Evolutionary conservation across 1,284 basidiomycete species (phyloP), one percentile per base, ranked within the genome.

Genomic region (Cryptococcus sp.): DNA sequence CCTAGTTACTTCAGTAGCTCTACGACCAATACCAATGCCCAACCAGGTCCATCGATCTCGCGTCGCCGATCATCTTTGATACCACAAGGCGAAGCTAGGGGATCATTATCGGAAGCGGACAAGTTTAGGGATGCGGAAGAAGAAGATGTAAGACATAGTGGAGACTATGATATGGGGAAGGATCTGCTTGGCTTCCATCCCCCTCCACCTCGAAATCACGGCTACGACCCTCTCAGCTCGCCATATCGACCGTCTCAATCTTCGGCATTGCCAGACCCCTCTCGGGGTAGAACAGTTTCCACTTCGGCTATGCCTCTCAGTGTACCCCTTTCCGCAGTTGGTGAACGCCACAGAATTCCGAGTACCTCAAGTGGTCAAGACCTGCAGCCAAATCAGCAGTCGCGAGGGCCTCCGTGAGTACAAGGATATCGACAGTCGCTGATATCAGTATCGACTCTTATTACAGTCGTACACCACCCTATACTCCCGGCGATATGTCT

Each of bases 371-470:
- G 44, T 19, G 28, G 34, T 25, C 21, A 18, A n/a, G 36, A 11
- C 4, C 28, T 37, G 21, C 48, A 31, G 24, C 16, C 23, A 25
- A 16, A 23, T 19, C 36, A 56, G 53, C 40, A 52, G 57, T 57
- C n/a, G 51, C 5, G 16, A 4, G 36, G 36, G 14, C 36, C 55
- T 23, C 62, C 66, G 65, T 67, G 47, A 49, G 65, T 64, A 5
- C 14, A 4, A 5, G 18, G 11, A 34, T 11, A n/a, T 13, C 11
- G 18, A 34, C 14, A 5, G 16, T 14, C 32, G 5, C 48, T 32
- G 19, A 44, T 31, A 10, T n/a, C 54, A 67, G 67, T 13, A 56
- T 66, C 39, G 63, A 67, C 41, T 63, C 64, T 23, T 63, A 66
- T 52, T 64, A 64, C 34, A 50, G 59, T 13, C 47, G 51, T 19